Base-by-base conservation (phyloP, 768 basidiomycete species). In the Krasilnikovozyma curviuscula region DNA sequence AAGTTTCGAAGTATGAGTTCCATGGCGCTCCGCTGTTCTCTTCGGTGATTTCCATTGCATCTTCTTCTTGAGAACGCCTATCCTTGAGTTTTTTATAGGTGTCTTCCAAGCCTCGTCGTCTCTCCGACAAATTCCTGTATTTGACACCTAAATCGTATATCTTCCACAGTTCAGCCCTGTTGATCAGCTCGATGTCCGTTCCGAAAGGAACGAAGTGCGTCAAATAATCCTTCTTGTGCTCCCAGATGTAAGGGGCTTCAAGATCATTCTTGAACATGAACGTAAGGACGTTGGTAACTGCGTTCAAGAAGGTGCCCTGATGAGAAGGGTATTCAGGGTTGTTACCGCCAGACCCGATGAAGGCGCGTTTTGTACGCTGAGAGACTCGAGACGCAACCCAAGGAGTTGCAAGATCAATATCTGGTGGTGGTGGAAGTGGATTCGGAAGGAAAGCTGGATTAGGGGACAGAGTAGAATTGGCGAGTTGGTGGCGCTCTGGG, bases 201-300 rank as follows among this genome's bases (percentile, higher is more conserved):
- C 38, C 48, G 16, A 18, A 29, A 14, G 43, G 24, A 6, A 31
- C 32, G 43, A 13, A 12, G n/a, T n/a, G 25, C 6, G 32, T 24
- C 57, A 97, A 79, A 59, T 83, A 80, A 62, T 98, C 93, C 31
- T 83, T 74, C 58, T 83, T 83, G 69, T 95, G 85, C 16, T 77
- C 76, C 81, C 82, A 93, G 53, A 97, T 77, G 65, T 86, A 89
- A 0, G 93, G 86, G 7, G 95, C 89, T 63, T 98, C 93, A 54
- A 82, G 79, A 57, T 83, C 76, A 35, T 85, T 76, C 42, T 84
- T 65, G 64, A 97, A 89, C 46, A 97, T 70, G 61, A 77, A 83
- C 29, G 77, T 72, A 30, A 98, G 70, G 40, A 79, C 76, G 55
- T 71, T 74, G 1, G 79, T 76, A 50, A 97, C 82, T 3, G 88